Evolutionary conservation across 768 basidiomycete genomes (phyloP), one percentile per base, ranked within the genome.

Genomic region (Tremella mesenterica): DNA sequence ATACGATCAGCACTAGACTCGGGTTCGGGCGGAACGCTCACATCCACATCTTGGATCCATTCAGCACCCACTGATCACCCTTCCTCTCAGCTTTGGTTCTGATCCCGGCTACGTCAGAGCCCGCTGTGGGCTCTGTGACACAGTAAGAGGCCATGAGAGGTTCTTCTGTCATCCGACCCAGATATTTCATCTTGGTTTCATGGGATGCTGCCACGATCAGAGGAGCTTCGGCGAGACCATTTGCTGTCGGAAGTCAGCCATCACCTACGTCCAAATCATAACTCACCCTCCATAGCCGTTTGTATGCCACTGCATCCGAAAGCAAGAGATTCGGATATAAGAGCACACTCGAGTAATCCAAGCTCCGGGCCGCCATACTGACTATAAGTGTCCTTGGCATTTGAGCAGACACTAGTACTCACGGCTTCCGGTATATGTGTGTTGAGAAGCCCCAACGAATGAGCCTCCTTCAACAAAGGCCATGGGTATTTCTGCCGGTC

Each of bases 61-160:
- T 72, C 58, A 96, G 72, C 53, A 77, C 76, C 79, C 81, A 95
- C 31, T 87, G 84, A 36, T 83, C 85, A 25, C 80, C 75, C 4
- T 58, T 64, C 58, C 73, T 71, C 39, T 60, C 67, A 0, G 75
- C 75, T 46, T 59, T 64, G 10, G 75, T 76, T 46, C 64, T 64
- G 52, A 76, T 75, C 3, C 61, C 61, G n/a, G 74, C 75, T 16
- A 76, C 75, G 54, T 76, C 75, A 27, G 72, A 74, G 4, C 75
- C 75, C 2, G 74, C 74, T 20, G 65, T 65, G 1, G 74, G 74
- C 50, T 76, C 75, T 1, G 73, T 72, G 6, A 67, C 65, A 45
- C 72, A 72, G 48, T 76, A 76, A 0, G 75, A 68, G 23, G 71
- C 71, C 57, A 76, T 69, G 23, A 76, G 54, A 3, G 74, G 74